Percentiles rank a stretch among this genome's conserved stretches.
These are phyloP conservation scores for Wallacemonas sp. DNA, from an alignment of 208 protist species.

Conservation along the genomic window DNA sequence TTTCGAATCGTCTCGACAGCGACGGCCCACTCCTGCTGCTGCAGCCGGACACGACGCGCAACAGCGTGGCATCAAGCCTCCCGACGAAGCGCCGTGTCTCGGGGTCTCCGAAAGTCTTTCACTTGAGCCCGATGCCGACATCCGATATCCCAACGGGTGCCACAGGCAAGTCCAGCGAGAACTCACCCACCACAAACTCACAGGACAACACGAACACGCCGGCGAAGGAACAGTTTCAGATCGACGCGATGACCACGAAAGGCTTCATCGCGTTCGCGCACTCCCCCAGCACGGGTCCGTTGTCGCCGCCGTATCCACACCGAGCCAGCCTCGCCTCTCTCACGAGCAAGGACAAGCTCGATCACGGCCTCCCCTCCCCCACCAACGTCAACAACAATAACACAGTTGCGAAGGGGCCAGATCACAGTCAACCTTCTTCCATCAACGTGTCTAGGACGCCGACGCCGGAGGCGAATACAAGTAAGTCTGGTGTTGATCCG, in stretches of 20 bases:
- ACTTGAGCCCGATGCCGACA: slow-evolving; percentile 3
- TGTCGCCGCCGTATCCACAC: not conserved
- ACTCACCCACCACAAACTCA: no score
- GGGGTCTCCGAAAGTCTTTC: not conserved
- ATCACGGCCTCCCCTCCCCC: not conserved
- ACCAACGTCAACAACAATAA: not conserved
- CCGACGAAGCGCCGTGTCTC: not conserved
- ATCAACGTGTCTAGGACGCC: no score
- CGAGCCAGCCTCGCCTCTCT: slow-evolving; percentile 1
- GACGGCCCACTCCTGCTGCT: no score
- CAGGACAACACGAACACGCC: no score
- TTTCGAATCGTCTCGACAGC: not conserved
- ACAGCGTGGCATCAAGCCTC: not conserved
- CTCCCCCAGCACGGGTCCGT: not conserved
- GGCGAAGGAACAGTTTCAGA: not conserved
- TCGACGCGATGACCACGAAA: not conserved
- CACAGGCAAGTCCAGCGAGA: not conserved
- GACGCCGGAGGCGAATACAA: no score
- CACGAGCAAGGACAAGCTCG: not conserved
- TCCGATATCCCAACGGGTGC: not conserved
- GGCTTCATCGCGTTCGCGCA: not conserved
- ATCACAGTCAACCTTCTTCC: no score
- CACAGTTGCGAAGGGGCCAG: not conserved
- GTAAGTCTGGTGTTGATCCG: no score
- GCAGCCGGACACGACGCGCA: no score